Conservation (phyloP, 129 eudicot species). For the Pseudognaphalium luteoalbum region DNA sequence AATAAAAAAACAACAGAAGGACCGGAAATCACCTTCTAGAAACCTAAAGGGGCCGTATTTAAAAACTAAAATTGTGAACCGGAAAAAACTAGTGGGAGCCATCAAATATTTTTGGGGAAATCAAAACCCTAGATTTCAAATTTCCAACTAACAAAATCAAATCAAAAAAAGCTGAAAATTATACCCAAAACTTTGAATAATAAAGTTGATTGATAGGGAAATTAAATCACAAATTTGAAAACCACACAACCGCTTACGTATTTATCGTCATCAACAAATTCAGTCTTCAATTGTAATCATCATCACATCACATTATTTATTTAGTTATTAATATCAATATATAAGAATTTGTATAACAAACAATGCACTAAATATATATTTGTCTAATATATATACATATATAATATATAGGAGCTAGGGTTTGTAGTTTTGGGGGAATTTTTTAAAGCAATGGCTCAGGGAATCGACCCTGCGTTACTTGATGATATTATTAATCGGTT, state of each 20-base stretch:
- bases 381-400: neutral
- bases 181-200: neutral
- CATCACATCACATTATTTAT: no score
- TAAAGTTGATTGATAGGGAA: slow-evolving; percentile 15
- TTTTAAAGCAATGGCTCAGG: slow-evolving; percentile 45
- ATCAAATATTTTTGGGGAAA: slow-evolving; percentile 23
- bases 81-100: slow-evolving; percentile 21
- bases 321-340: no score
- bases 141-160: slow-evolving; percentile 12
- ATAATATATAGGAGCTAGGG: slow-evolving; percentile 40
- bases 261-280: slow-evolving; percentile 39
- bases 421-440: slow-evolving; percentile 29
- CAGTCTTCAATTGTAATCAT: no score
- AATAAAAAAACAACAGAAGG: no score
- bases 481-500: slow-evolving; percentile 67
- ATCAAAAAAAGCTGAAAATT: neutral
- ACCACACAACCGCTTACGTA: slow-evolving; percentile 35
- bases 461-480: slow-evolving; percentile 52
- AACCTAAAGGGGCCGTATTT: neutral
- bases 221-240: slow-evolving; percentile 22
- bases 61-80: neutral
- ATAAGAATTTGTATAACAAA: no score
- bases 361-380: slow-evolving; percentile 5
- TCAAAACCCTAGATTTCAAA: slow-evolving; percentile 38
- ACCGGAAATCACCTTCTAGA: neutral